Evolutionary conservation across 2,329 filamentous ascomycete genomes (phyloP).

Genomic region (Fonsecaea pugnacius): DNA sequence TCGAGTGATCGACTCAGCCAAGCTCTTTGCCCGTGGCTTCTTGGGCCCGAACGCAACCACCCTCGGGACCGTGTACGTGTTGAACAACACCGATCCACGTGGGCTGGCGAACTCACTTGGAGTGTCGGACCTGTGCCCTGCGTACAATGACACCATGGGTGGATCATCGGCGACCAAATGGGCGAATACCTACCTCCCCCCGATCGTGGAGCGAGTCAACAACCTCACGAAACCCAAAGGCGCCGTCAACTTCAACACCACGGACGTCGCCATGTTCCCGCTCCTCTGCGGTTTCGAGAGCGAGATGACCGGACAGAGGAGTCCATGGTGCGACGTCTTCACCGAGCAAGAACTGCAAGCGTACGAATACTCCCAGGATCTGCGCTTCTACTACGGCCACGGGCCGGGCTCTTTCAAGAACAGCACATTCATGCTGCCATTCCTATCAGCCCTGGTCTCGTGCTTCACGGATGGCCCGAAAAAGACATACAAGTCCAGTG

Average conservation of each 20-base stretch:
- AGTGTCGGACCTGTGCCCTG: slow-evolving; percentile 66
- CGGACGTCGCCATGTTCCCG: slow-evolving; percentile 62
- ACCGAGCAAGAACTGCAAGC: slow-evolving; percentile 64
- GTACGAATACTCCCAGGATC: slow-evolving; percentile 70
- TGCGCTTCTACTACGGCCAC: slow-evolving; percentile 70
- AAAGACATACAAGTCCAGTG: background rate
- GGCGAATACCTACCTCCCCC: slow-evolving; percentile 59
- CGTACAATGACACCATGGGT: slow-evolving; percentile 60
- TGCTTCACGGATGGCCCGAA: slow-evolving; percentile 59
- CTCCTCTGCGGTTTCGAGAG: slow-evolving; percentile 73
- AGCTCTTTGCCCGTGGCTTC: slow-evolving; percentile 65
- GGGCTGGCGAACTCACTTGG: slow-evolving; percentile 66
- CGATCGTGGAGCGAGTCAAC: slow-evolving; percentile 60
- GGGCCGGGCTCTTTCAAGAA: slow-evolving; percentile 62
- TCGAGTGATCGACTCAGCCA: slow-evolving; percentile 65
- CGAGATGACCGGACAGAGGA: slow-evolving; percentile 65
- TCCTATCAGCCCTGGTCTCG: slow-evolving; percentile 59
- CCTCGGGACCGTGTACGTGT: slow-evolving; percentile 61
- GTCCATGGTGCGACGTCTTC: slow-evolving; percentile 67
- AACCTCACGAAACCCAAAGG: slow-evolving; percentile 53
- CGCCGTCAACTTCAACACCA: slow-evolving; percentile 58
- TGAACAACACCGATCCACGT: slow-evolving; percentile 59
- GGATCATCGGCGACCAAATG: slow-evolving; percentile 54
- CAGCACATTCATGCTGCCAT: slow-evolving; percentile 65
- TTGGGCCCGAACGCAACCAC: slow-evolving; percentile 60